Evolutionary conservation across 441 rosid species (phyloP).

Genomic region (Aquilaria agallochum): DNA sequence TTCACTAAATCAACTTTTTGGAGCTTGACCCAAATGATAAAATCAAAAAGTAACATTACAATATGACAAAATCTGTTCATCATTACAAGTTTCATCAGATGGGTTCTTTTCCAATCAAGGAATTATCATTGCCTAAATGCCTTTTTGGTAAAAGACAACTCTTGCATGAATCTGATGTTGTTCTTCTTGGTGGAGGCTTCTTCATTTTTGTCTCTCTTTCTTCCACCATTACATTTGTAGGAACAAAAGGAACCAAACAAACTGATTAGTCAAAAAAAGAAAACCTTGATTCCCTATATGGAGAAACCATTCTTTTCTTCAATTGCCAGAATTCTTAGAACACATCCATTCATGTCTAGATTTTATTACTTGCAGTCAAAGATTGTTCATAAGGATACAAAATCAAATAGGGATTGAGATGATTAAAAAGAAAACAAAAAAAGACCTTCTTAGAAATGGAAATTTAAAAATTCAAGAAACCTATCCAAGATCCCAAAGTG

Average conservation of each 20-base stretch:
- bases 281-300: conserved; percentile 1
- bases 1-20: too few species aligned
- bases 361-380: too few species aligned
- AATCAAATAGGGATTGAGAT: too few species aligned
- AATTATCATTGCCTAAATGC: conserved; percentile 2
- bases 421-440: too few species aligned
- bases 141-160: conserved; percentile 4
- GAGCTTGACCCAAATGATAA: conserved; percentile 17
- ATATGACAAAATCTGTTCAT: conserved; percentile 25
- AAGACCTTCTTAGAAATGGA: too few species aligned
- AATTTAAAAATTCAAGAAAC: too few species aligned
- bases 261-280: background rate
- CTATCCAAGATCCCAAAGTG: too few species aligned
- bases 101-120: conserved; percentile 1
- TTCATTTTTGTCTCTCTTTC: background rate
- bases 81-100: background rate
- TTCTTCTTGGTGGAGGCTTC: conserved; percentile 8
- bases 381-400: too few species aligned
- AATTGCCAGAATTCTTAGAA: too few species aligned
- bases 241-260: conserved; percentile 4
- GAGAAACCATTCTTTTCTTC: too few species aligned
- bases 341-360: too few species aligned
- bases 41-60: conserved; percentile 19
- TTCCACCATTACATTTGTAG: background rate
- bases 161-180: background rate